Evolutionary conservation across 495 filamentous ascomycete genomes (phyloP).

Genomic region (Penicillium crystallinum): DNA sequence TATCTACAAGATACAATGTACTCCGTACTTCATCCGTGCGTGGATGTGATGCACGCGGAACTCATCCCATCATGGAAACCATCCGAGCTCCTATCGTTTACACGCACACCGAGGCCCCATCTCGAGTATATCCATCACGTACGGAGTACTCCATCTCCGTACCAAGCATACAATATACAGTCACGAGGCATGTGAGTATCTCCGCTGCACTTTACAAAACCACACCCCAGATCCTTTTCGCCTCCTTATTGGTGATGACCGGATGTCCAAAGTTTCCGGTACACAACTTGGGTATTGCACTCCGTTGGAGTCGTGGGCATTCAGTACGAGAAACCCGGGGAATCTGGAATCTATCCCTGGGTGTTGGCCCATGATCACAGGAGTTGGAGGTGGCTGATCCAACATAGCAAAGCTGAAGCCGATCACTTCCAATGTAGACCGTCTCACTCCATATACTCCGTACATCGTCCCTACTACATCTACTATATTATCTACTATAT

Average conservation of each 20-base stretch:
- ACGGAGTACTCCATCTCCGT: background rate
- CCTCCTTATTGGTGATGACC: slow-evolving; percentile 1
- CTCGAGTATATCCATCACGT: background rate
- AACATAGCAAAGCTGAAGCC: slow-evolving; percentile 16
- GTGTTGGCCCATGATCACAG: background rate
- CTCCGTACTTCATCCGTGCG: no score
- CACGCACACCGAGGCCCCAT: background rate
- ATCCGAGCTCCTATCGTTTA: slow-evolving; percentile 9
- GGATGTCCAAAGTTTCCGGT: background rate
- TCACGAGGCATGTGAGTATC: background rate
- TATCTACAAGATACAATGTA: background rate
- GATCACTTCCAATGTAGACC: slow-evolving; percentile 4
- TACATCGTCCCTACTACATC: background rate
- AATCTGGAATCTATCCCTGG: background rate
- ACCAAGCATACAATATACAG: background rate
- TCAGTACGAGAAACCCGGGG: background rate
- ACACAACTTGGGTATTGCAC: background rate
- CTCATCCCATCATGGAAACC: slow-evolving; percentile 23
- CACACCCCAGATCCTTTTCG: background rate
- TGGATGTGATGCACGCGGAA: slow-evolving; percentile 13
- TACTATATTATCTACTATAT: background rate
- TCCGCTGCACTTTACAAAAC: slow-evolving; percentile 1
- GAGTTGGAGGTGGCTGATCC: background rate
- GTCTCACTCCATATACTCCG: background rate
- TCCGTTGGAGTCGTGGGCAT: background rate